phyloP scores from a whole-genome alignment of 1,284 basidiomycete species.

The Fereydounia khargensis region DNA sequence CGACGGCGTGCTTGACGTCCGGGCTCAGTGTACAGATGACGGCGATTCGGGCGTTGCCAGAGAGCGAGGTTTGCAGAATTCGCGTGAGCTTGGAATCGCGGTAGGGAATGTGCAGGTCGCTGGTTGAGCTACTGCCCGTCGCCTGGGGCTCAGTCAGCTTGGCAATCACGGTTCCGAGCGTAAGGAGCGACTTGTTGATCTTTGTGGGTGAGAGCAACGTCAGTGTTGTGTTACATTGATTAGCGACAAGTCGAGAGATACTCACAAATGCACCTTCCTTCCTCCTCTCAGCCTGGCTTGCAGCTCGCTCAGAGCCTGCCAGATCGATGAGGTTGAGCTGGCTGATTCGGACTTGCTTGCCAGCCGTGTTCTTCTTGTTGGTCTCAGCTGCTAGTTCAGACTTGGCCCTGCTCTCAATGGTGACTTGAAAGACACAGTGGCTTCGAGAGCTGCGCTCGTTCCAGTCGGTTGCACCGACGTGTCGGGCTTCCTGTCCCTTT shows the following conservation, averaged over 20 bases:
- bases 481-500: conserved; percentile 79
- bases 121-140: conserved; percentile 1
- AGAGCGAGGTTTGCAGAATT: conserved; percentile 63
- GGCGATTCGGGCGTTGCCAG: conserved; percentile 63
- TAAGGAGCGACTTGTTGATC: conserved; percentile 59
- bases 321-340: conserved; percentile 63
- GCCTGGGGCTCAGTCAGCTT: conserved; percentile 61
- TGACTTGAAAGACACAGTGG: conserved; percentile 70
- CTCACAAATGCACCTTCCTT: conserved; percentile 60
- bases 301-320: conserved; percentile 64
- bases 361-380: not conserved
- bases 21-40: conserved; percentile 63
- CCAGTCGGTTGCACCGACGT: conserved; percentile 95
- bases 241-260: not conserved
- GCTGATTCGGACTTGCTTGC: conserved; percentile 46
- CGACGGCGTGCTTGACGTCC: conserved; percentile 61
- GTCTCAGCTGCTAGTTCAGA: not conserved
- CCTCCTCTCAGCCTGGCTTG: conserved; percentile 61
- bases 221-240: too few species aligned
- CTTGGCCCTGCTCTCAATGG: conserved; percentile 48
- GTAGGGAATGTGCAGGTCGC: conserved; percentile 61
- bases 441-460: conserved; percentile 91
- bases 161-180: conserved; percentile 63
- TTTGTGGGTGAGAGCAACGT: not conserved
- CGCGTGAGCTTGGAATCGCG: conserved; percentile 64